A percentile compares a stretch with the other conserved stretches of the same genome.
phyloP scores from a whole-genome alignment of 306 rosid genomes.

The Gillenia trifoliata region DNA sequence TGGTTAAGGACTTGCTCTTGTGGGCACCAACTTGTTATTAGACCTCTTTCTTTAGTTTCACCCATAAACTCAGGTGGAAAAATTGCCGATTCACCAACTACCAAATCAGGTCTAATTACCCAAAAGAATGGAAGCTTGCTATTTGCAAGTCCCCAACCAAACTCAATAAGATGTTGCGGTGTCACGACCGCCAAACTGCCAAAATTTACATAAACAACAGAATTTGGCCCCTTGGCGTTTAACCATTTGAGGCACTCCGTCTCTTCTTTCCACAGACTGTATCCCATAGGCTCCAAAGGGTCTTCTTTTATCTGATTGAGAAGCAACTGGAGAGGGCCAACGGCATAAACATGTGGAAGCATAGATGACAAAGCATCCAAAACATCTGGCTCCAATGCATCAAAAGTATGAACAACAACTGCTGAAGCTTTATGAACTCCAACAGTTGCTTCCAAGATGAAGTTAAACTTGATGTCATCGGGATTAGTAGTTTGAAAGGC shows the following conservation, averaged over 20 bases:
- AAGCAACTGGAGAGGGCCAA: slow-evolving; percentile 3
- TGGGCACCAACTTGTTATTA: slow-evolving; percentile 1
- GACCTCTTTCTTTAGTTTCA: background rate
- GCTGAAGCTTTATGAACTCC: background rate
- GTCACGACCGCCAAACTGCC: background rate
- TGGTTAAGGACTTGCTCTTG: slow-evolving; percentile 9
- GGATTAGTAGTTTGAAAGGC: background rate
- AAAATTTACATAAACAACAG: slow-evolving; percentile 6
- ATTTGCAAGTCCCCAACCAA: slow-evolving; percentile 13
- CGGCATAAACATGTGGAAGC: background rate
- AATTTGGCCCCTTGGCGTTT: background rate
- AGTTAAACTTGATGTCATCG: background rate
- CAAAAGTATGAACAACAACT: background rate
- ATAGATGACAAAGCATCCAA: slow-evolving; percentile 4
- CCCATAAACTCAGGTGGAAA: background rate
- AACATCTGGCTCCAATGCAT: background rate
- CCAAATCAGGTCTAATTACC: slow-evolving; percentile 7
- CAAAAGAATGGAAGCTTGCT: background rate
- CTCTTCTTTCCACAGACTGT: slow-evolving; percentile 10
- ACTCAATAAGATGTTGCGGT: background rate
- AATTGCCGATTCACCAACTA: background rate
- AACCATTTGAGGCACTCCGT: slow-evolving; percentile 2
- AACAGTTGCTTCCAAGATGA: background rate
- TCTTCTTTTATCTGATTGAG: background rate
- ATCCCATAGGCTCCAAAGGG: background rate